phyloP scores from a whole-genome alignment of 2,329 filamentous ascomycete genomes.

The Hypoxylon rubiginosum region DNA sequence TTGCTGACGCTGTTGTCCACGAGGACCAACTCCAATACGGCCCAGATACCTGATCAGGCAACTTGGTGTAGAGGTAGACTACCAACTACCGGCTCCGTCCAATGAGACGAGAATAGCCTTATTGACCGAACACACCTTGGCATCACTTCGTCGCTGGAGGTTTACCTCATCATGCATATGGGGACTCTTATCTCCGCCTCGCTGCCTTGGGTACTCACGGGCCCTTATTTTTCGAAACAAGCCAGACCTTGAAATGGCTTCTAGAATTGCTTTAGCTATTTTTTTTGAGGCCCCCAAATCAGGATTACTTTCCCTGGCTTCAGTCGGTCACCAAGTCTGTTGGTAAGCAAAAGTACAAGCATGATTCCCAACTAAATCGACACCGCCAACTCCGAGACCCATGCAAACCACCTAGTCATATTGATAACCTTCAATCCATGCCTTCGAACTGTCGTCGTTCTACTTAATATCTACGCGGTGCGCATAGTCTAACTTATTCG shows the following conservation, averaged over 20 bases:
- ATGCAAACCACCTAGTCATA: not conserved
- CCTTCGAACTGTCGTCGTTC: not conserved
- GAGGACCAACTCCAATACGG: not conserved
- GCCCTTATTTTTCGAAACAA: not conserved
- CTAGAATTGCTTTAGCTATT: not conserved
- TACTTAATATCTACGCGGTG: not conserved
- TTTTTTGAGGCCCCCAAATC: not conserved
- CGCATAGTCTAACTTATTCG: slow-evolving; percentile 38
- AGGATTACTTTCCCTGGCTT: not conserved
- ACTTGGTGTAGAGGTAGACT: slow-evolving; percentile 4
- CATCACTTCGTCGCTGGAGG: not conserved
- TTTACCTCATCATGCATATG: slow-evolving; percentile 45
- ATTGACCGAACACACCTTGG: slow-evolving; percentile 10
- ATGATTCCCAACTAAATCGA: slow-evolving; percentile 4
- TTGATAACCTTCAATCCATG: not conserved
- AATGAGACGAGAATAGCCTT: slow-evolving; percentile 3
- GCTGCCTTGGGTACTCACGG: slow-evolving; percentile 6
- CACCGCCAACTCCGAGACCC: slow-evolving; percentile 4
- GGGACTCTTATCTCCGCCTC: slow-evolving; percentile 15
- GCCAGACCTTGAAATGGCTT: not conserved
- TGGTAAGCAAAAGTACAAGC: too few relatives aligned
- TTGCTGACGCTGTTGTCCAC: slow-evolving; percentile 1
- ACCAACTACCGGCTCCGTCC: not conserved
- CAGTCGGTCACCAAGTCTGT: too few relatives aligned
- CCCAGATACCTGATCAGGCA: slow-evolving; percentile 14